These are phyloP conservation scores for Dendrobium officinale DNA, from an alignment of 106 monocot species.

Conservation along the genomic window DNA sequence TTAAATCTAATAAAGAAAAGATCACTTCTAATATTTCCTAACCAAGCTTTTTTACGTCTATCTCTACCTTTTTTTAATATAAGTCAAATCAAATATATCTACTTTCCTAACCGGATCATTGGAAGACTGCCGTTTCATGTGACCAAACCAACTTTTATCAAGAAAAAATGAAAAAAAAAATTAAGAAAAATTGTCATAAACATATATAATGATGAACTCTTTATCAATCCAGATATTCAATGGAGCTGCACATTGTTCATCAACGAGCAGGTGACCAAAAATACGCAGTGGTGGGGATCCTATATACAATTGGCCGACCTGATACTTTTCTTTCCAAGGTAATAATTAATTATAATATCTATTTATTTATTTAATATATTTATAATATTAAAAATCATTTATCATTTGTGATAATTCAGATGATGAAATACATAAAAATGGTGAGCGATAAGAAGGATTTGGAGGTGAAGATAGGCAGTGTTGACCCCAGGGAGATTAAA, in stretches of 20 bases:
- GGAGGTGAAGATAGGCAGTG: slow-evolving; percentile 23
- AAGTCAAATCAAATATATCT: too few species aligned
- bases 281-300: slow-evolving; percentile 11
- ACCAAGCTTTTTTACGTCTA: too few species aligned
- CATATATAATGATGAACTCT: background rate
- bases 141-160: too few species aligned
- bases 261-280: slow-evolving; percentile 10
- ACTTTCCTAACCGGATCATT: too few species aligned
- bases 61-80: too few species aligned
- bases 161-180: too few species aligned
- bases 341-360: background rate
- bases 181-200: background rate
- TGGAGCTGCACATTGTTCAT: slow-evolving; percentile 9
- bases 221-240: background rate
- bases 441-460: slow-evolving; percentile 11
- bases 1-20: too few species aligned
- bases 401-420: slow-evolving; percentile 10
- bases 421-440: slow-evolving; percentile 29
- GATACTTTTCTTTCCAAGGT: background rate
- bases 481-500: slow-evolving; percentile 22
- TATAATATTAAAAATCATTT: background rate
- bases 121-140: too few species aligned
- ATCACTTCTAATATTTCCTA: too few species aligned
- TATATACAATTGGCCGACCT: slow-evolving; percentile 13
- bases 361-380: background rate